Evolutionary conservation across 495 filamentous ascomycete species (phyloP), one percentile per base, ranked within the genome.

Genomic region (Aspergillus leporis): DNA sequence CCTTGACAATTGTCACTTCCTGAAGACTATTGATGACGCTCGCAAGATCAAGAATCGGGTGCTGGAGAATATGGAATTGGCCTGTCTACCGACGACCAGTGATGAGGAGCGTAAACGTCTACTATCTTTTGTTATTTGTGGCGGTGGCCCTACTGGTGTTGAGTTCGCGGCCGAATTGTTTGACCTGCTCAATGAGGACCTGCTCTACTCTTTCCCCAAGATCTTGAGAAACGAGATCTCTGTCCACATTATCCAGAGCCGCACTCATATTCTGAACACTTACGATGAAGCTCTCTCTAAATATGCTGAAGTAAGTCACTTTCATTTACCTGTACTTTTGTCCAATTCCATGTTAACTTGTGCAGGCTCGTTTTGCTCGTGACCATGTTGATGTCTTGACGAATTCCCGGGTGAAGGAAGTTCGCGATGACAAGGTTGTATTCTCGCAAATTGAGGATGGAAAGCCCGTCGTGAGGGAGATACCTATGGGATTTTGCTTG

Each of bases 131-230:
- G 95, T 98, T 47, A 75, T 99, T 51, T 90, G 89, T 74, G 95
- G 95, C 63, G 95, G 95, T 61, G 95, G 95, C 2, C 95, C 95
- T 36, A 99, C 95, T 5, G 94, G 94, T 60, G 94, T 98, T 25
- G 93, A 97, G 64, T 99, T 99, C 67, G 95, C 95, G 3, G 94
- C 95, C 2, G 95, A 99, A 69, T 79, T 99, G 0, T 98, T 86
- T 65, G 95, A 99, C 74, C 82, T 99, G 70, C 80, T 99, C 31
- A 99, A 99, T 66, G 95, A 99, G 71, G 95, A 99, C 70, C 72
- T 99, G 22, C 84, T 87, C 43, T 77, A 82, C 48, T 83, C 87
- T 58, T 99, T 96, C 73, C 95, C 95, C 5, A 85, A 86, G 59
- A 87, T 99, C 51, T 78, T 99, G 25, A 84, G 95, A 45, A 97